Evolutionary conservation across 352 stramenopile genomes (phyloP).

Genomic region (Blastocystis sp.): DNA sequence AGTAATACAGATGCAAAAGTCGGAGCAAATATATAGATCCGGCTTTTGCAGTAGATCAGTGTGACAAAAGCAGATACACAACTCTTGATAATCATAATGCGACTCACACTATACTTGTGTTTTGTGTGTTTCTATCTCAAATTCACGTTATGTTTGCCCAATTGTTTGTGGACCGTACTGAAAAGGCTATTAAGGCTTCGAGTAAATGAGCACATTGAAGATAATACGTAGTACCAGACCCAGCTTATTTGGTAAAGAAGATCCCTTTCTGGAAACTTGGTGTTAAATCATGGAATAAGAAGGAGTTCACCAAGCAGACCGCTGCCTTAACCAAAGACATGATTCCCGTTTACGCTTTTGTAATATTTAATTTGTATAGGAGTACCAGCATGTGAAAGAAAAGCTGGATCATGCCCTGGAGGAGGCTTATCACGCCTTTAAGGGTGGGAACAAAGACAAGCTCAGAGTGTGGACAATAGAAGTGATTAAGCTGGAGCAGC

Average conservation of each 20-base stretch:
- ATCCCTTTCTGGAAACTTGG: slow-evolving; percentile 30
- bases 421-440: slow-evolving; percentile 8
- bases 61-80: too few species aligned
- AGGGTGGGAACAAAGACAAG: not conserved
- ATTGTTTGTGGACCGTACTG: not conserved
- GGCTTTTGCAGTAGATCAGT: too few species aligned
- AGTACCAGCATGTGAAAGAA: slow-evolving; percentile 11
- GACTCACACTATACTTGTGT: not conserved
- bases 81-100: not conserved
- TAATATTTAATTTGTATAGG: not conserved
- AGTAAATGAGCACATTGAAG: not conserved
- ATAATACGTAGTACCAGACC: slow-evolving; percentile 13
- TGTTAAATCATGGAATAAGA: slow-evolving; percentile 6
- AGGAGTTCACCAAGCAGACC: slow-evolving; percentile 6
- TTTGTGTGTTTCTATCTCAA: slow-evolving; percentile 44
- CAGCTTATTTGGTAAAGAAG: slow-evolving; percentile 30
- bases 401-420: slow-evolving; percentile 15
- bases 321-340: not conserved
- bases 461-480: not conserved
- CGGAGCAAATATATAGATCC: too few species aligned
- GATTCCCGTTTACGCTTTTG: not conserved
- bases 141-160: slow-evolving; percentile 51
- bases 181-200: slow-evolving; percentile 24
- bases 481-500: not conserved
- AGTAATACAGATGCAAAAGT: too few species aligned